phyloP scores from a whole-genome alignment of 2,329 filamentous ascomycete species.

The Pezicula carpinea region DNA sequence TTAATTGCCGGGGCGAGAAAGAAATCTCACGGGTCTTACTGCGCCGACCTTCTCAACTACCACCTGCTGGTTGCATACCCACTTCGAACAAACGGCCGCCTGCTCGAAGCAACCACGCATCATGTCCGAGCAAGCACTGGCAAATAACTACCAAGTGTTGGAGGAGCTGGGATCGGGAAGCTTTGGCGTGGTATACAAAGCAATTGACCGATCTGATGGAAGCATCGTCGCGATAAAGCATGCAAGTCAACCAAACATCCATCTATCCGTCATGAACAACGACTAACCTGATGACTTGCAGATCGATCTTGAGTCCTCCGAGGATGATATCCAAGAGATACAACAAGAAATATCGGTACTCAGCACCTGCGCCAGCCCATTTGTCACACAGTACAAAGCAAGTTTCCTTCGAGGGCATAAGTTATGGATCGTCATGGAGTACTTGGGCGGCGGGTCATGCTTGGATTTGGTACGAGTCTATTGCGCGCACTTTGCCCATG shows the following conservation, averaged over 20 bases:
- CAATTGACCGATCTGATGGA: conserved; percentile 83
- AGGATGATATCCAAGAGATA: conserved; percentile 97
- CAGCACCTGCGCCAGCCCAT: conserved; percentile 89
- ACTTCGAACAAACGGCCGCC: background rate
- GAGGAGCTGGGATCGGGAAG: conserved; percentile 96
- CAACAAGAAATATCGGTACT: conserved; percentile 95
- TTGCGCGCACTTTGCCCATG: background rate
- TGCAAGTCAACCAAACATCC: conserved; percentile 45
- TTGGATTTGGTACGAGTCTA: conserved; percentile 69
- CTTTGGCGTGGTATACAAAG: conserved; percentile 96
- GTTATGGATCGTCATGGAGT: conserved; percentile 99
- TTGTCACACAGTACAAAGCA: conserved; percentile 92
- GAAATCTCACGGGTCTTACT: no score
- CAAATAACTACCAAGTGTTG: conserved; percentile 76
- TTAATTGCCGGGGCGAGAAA: no score
- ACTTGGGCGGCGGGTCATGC: conserved; percentile 89
- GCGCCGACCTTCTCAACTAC: background rate
- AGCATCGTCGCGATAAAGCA: conserved; percentile 97
- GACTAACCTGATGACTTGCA: conserved; percentile 34
- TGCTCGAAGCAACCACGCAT: background rate
- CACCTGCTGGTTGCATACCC: background rate
- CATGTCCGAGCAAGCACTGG: conserved; percentile 13
- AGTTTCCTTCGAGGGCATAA: conserved; percentile 96
- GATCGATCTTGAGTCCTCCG: conserved; percentile 98
- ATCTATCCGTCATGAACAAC: conserved; percentile 1